These are phyloP conservation scores for Stagonosporopsis tanaceti DNA, from an alignment of 2,329 filamentous ascomycete species.

Conservation along the genomic window DNA sequence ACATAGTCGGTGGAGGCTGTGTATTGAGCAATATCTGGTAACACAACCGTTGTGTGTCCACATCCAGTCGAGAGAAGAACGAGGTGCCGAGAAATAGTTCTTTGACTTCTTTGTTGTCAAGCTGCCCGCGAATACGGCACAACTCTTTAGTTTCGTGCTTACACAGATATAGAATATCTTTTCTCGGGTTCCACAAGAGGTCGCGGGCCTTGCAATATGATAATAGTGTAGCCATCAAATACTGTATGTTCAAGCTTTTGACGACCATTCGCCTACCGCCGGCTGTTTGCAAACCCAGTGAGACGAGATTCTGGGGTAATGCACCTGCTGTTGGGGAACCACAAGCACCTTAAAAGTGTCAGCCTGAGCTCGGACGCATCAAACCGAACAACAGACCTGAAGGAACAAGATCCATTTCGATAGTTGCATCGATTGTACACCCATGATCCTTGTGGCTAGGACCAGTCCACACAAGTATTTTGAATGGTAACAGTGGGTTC, in stretches of 20 bases:
- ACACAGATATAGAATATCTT: slow-evolving; percentile 42
- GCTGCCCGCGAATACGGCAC: slow-evolving; percentile 29
- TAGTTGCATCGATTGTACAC: slow-evolving; percentile 36
- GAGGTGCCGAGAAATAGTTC: slow-evolving; percentile 39
- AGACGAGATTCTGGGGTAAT: slow-evolving; percentile 34
- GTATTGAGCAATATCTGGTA: slow-evolving; percentile 36
- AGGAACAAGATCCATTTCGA: slow-evolving; percentile 44
- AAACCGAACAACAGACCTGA: slow-evolving; percentile 28
- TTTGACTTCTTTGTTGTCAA: slow-evolving; percentile 35
- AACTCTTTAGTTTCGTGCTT: slow-evolving; percentile 36
- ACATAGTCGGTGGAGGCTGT: slow-evolving; percentile 35
- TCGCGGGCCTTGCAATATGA: slow-evolving; percentile 35
- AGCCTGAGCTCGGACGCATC: not conserved
- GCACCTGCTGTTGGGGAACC: slow-evolving; percentile 39
- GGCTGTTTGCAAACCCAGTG: slow-evolving; percentile 33
- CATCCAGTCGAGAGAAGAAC: slow-evolving; percentile 33
- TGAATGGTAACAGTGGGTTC: slow-evolving; percentile 41
- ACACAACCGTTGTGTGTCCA: slow-evolving; percentile 37
- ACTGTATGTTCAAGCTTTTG: slow-evolving; percentile 42
- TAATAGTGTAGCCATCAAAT: slow-evolving; percentile 38
- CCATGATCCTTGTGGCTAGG: slow-evolving; percentile 39
- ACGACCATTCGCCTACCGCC: slow-evolving; percentile 36
- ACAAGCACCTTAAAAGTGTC: slow-evolving; percentile 13
- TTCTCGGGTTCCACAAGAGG: slow-evolving; percentile 41
- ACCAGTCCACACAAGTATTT: slow-evolving; percentile 43